Conservation (phyloP, 2,329 filamentous ascomycete species). For the Incumbomyces lentus region DNA sequence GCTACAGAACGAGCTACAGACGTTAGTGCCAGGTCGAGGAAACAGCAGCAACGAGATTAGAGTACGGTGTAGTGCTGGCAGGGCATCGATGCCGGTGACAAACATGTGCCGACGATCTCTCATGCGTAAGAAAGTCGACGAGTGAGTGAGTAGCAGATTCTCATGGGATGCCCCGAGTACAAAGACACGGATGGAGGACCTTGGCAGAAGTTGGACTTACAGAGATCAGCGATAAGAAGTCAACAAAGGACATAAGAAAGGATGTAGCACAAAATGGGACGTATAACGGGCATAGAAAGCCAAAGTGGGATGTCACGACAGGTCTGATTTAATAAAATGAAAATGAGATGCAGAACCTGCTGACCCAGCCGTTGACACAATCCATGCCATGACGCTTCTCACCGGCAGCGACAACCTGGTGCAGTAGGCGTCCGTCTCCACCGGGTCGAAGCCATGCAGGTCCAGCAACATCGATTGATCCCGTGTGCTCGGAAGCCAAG, state of each 20-base stretch:
- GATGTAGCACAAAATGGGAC: not conserved
- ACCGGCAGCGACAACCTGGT: not conserved
- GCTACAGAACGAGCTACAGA: not conserved
- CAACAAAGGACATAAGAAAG: constrained; percentile 1
- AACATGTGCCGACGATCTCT: not conserved
- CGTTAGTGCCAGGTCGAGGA: not conserved
- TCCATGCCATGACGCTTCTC: no score
- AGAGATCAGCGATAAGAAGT: not conserved
- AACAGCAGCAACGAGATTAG: not conserved
- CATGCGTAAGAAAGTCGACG: not conserved
- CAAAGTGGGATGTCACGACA: constrained; percentile 1
- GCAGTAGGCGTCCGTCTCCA: not conserved
- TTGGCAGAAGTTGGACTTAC: not conserved
- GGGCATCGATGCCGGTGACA: not conserved
- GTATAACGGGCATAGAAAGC: not conserved
- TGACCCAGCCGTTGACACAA: no score
- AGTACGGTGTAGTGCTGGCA: not conserved
- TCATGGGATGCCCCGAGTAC: no score
- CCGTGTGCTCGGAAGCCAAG: no score
- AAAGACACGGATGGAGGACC: not conserved
- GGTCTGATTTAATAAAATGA: not conserved
- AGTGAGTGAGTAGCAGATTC: no score
- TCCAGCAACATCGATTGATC: no score
- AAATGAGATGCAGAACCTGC: no score
- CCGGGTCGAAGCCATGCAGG: constrained; percentile 1